A percentile compares a stretch with the other conserved stretches of the same genome.
phyloP scores from a whole-genome alignment of 768 basidiomycete genomes.

The Hygrocybe coccinea region DNA sequence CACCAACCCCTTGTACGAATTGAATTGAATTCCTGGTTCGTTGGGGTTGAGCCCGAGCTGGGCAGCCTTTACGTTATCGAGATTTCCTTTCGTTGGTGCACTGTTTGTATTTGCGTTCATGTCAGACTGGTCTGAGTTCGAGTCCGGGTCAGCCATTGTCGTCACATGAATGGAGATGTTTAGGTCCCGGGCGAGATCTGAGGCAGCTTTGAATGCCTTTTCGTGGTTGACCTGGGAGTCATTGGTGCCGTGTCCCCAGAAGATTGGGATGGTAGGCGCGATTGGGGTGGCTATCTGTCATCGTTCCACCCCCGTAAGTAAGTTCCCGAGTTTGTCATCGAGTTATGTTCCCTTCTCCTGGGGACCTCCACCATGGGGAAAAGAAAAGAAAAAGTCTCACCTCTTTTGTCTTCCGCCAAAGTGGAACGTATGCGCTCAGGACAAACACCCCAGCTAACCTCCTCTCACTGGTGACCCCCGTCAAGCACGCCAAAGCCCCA shows the following conservation, averaged over 20 bases:
- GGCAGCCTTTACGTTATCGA: conserved; percentile 13
- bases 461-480: conserved; percentile 45
- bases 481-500: conserved; percentile 54
- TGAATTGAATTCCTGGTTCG: conserved; percentile 21
- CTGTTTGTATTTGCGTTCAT: no score
- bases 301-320: conserved; percentile 1
- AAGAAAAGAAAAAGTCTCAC: conserved; percentile 28
- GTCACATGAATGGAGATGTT: conserved; percentile 33
- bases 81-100: background rate
- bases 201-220: conserved; percentile 44
- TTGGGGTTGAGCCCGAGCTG: conserved; percentile 9
- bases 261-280: conserved; percentile 54
- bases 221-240: conserved; percentile 56
- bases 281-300: conserved; percentile 45
- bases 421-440: conserved; percentile 60
- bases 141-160: background rate
- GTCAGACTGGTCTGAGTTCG: no score
- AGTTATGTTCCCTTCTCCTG: no score
- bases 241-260: conserved; percentile 67
- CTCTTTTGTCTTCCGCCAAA: conserved; percentile 49
- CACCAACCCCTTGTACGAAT: conserved; percentile 23
- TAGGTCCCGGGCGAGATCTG: conserved; percentile 45
- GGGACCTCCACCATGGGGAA: no score
- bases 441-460: conserved; percentile 55
- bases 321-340: no score